Evolutionary conservation across 345 rosid genomes (phyloP), one percentile per base, ranked within the genome.

Genomic region (Pistacia integerrima): DNA sequence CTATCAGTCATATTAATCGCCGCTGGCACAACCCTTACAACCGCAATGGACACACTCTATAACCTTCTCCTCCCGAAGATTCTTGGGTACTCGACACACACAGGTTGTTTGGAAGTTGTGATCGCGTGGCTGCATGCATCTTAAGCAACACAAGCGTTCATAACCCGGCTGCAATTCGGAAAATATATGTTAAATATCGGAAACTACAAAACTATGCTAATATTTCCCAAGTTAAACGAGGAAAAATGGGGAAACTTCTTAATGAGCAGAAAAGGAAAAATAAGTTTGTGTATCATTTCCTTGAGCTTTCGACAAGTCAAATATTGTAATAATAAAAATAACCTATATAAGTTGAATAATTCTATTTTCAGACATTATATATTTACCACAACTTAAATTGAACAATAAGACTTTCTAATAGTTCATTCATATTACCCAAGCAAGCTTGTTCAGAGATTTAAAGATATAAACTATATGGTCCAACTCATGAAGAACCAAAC

Each of bases 11-110:
- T 25, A 25, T 41, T 41, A 90, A 82, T 94, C 95, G 28, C 93
- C 95, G 77, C 97, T 91, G 0, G 97, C 95, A 62, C 98, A 91
- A 49, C 97, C 97, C 77, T 79, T 80, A 60, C 95, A 93, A 16
- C 98, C 98, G 41, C 98, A 93, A 80, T 90, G 98, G 66, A 90
- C 94, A 22, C 95, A 90, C 80, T 90, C 97, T 17, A 93, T 86
- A 18, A 84, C 93, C 82, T 93, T 84, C 90, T 94, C 97, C 86
- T 94, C 95, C 81, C 95, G 85, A 72, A 91, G 75, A 83, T 93
- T 79, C 79, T 87, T 89, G 14, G 95, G 95, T 33, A 94, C 97
- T 64, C 95, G 85, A 33, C 97, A 90, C 33, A 93, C 91, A 20
- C 97, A 94, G 0, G 97, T 90, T 8, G 97, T 89, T 69, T 88